Evolutionary conservation across 2,329 filamentous ascomycete genomes (phyloP).

Genomic region (Plectosphaerella sp.): DNA sequence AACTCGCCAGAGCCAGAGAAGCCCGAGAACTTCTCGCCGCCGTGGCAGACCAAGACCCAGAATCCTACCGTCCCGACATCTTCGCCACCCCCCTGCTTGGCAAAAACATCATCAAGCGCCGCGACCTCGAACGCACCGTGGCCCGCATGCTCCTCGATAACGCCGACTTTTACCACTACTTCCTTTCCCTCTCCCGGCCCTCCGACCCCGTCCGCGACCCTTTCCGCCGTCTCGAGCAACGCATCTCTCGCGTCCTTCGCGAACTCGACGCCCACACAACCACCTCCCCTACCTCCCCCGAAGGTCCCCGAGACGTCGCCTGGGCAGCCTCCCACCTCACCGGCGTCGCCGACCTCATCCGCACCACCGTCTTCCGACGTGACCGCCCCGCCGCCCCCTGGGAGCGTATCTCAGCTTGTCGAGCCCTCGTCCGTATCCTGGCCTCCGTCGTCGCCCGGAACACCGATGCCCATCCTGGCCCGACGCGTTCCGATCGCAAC

Average conservation of each 20-base stretch:
- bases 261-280: slow-evolving; percentile 31
- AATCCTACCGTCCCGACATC: slow-evolving; percentile 43
- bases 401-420: slow-evolving; percentile 41
- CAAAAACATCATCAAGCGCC: slow-evolving; percentile 30
- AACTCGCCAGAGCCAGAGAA: slow-evolving; percentile 38
- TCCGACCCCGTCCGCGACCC: slow-evolving; percentile 38
- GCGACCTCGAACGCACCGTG: slow-evolving; percentile 46
- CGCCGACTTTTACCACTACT: slow-evolving; percentile 50
- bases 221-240: slow-evolving; percentile 43
- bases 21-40: slow-evolving; percentile 47
- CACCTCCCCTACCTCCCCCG: slow-evolving; percentile 9
- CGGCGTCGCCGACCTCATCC: slow-evolving; percentile 37
- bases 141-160: slow-evolving; percentile 51
- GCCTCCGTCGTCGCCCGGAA: slow-evolving; percentile 36
- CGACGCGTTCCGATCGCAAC: slow-evolving; percentile 29
- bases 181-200: slow-evolving; percentile 40
- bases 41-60: slow-evolving; percentile 26
- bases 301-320: slow-evolving; percentile 32
- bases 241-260: slow-evolving; percentile 40
- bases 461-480: slow-evolving; percentile 25
- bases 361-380: slow-evolving; percentile 32
- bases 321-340: slow-evolving; percentile 48
- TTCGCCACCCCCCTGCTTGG: slow-evolving; percentile 24
- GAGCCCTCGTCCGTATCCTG: slow-evolving; percentile 43
- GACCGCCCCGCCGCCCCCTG: slow-evolving; percentile 27